A percentile compares a stretch with the other conserved stretches of the same genome.
Evolutionary conservation across 257 asterid species (phyloP).

Genomic region (Verbascum thapsus): DNA sequence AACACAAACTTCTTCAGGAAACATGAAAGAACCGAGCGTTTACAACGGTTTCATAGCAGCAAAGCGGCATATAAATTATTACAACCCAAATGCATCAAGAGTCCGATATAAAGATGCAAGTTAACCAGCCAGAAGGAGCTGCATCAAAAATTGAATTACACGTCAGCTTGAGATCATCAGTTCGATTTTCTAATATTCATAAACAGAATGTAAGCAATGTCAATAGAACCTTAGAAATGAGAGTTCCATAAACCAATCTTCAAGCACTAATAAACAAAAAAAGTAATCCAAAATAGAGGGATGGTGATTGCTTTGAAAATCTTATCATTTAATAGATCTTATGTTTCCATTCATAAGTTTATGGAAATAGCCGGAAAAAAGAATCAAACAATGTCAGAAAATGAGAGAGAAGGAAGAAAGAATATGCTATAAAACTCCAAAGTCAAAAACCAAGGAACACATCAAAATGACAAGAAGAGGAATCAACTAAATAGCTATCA

Average conservation of each 20-base stretch:
- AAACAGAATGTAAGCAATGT: not conserved
- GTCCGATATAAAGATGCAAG: constrained; percentile 28
- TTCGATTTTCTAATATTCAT: constrained; percentile 13
- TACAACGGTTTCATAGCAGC: constrained; percentile 30
- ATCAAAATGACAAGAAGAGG: constrained; percentile 6
- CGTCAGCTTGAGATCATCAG: constrained; percentile 18
- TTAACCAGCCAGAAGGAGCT: constrained; percentile 30
- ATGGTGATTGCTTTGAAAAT: not conserved
- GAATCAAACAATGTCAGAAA: not conserved
- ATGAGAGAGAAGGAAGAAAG: not conserved
- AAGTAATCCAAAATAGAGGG: not conserved
- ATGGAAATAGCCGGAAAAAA: not conserved
- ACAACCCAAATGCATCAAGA: constrained; percentile 31
- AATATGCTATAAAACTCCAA: not conserved
- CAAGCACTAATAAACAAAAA: not conserved
- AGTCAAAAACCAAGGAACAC: not conserved
- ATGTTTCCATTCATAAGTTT: not conserved
- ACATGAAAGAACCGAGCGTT: constrained; percentile 22
- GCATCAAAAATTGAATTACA: constrained; percentile 30
- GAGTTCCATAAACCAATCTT: constrained; percentile 6
- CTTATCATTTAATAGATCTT: not conserved
- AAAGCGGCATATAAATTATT: constrained; percentile 37
- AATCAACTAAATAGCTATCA: not conserved
- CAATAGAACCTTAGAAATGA: not conserved
- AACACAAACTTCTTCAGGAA: constrained; percentile 20